A percentile compares a stretch with the other conserved stretches of the same genome.
phyloP scores from a whole-genome alignment of 805 yeast species.

The Kodamaea neixiangensis region DNA sequence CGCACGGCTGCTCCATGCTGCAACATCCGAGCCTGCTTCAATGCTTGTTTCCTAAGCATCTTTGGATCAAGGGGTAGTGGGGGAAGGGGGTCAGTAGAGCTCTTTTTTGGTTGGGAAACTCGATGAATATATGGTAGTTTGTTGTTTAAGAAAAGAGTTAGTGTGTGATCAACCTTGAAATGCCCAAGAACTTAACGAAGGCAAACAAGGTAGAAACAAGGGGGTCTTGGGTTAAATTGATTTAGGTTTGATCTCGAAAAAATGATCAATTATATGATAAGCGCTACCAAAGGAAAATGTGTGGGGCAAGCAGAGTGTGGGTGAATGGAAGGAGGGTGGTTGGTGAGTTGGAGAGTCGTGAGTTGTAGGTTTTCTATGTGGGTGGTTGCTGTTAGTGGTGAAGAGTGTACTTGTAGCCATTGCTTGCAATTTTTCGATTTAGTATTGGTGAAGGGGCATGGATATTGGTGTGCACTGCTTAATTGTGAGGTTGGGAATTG shows the following conservation, averaged over 20 bases:
- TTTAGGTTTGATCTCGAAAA: not conserved
- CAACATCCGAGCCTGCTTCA: slow-evolving; percentile 6
- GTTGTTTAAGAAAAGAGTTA: not conserved
- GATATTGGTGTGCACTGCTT: no score
- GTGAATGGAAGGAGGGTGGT: not conserved
- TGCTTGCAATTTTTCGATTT: no score
- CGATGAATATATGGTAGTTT: not conserved
- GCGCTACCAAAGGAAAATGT: slow-evolving; percentile 9
- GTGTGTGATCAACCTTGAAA: not conserved
- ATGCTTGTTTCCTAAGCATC: slow-evolving; percentile 9
- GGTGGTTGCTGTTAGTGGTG: no score
- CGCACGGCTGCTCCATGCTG: not conserved
- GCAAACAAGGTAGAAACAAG: not conserved
- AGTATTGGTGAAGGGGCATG: no score
- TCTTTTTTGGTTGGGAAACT: not conserved
- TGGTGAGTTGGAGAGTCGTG: not conserved
- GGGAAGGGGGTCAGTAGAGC: not conserved
- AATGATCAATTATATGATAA: slow-evolving; percentile 4
- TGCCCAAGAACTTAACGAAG: not conserved
- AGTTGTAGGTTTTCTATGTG: no score
- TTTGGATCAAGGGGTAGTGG: slow-evolving; percentile 1
- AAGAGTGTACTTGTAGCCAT: no score
- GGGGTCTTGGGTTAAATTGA: slow-evolving; percentile 3
- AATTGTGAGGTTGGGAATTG: no score
- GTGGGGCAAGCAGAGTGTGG: not conserved